Evolutionary conservation across 192 early-diverging fungal genomes (phyloP).

Genomic region (Dispira parvispora): DNA sequence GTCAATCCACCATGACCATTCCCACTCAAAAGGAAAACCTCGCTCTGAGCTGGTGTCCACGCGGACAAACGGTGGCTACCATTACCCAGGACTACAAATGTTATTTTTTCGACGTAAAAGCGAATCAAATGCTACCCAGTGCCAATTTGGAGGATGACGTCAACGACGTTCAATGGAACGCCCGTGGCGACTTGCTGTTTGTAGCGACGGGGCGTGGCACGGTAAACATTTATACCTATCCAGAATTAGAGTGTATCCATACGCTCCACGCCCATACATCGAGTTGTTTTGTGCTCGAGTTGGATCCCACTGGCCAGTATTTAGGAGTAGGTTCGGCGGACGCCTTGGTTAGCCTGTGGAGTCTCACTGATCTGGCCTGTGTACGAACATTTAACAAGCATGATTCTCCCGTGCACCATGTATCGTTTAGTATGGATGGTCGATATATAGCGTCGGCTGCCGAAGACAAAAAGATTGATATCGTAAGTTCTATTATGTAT

Average conservation of each 20-base stretch:
- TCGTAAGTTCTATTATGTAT: neutral
- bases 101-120: neutral
- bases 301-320: conserved; percentile 2
- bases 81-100: neutral
- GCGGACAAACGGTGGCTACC: neutral
- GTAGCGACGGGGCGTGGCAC: neutral
- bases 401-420: neutral
- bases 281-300: neutral
- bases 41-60: neutral
- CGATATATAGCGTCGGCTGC: neutral
- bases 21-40: neutral
- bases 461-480: neutral
- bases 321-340: neutral
- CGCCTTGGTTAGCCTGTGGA: neutral
- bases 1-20: neutral
- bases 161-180: neutral
- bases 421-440: neutral
- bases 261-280: neutral
- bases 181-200: neutral
- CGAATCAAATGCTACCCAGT: neutral
- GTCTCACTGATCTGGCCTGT: neutral
- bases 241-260: neutral
- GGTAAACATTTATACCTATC: neutral
- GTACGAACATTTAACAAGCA: neutral
- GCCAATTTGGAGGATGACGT: neutral